Evolutionary conservation across 768 basidiomycete genomes (phyloP).

Genomic region (Tricholoma bakamatsutake): DNA sequence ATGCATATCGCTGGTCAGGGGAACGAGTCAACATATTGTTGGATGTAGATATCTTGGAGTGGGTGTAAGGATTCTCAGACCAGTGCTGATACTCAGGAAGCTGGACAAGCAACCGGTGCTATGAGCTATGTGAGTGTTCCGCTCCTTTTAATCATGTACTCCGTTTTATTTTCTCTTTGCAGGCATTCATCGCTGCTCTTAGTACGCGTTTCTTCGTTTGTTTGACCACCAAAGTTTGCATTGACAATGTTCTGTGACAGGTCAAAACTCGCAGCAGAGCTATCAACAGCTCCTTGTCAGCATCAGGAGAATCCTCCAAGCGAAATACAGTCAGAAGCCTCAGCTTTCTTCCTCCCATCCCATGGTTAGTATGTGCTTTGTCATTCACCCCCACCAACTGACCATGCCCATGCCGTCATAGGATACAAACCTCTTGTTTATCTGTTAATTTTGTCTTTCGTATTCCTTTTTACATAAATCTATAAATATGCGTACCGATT

Average conservation of each 20-base stretch:
- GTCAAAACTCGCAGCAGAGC: constrained; percentile 37
- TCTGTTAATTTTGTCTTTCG: constrained; percentile 19
- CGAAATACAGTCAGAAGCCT: constrained; percentile 40
- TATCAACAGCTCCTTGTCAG: constrained; percentile 37
- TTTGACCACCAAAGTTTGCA: not conserved
- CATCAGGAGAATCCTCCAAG: constrained; percentile 32
- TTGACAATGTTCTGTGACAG: constrained; percentile 25
- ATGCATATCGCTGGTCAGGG: not conserved
- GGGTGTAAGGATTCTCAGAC: constrained; percentile 79
- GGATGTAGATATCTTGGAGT: constrained; percentile 70
- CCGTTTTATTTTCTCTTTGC: not conserved
- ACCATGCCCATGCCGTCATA: constrained; percentile 3
- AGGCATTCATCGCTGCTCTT: constrained; percentile 57
- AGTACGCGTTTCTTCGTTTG: constrained; percentile 26
- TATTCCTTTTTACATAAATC: not conserved
- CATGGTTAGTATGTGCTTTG: constrained; percentile 29
- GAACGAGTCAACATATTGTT: not conserved
- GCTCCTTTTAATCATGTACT: not conserved
- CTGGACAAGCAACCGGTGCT: constrained; percentile 64
- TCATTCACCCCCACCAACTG: not conserved
- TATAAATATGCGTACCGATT: not conserved
- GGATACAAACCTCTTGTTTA: constrained; percentile 36
- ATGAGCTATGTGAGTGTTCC: constrained; percentile 63
- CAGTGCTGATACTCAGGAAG: constrained; percentile 71
- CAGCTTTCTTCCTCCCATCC: constrained; percentile 34